Evolutionary conservation across 2,329 filamentous ascomycete genomes (phyloP).

Genomic region (Raffaelea arxii): DNA sequence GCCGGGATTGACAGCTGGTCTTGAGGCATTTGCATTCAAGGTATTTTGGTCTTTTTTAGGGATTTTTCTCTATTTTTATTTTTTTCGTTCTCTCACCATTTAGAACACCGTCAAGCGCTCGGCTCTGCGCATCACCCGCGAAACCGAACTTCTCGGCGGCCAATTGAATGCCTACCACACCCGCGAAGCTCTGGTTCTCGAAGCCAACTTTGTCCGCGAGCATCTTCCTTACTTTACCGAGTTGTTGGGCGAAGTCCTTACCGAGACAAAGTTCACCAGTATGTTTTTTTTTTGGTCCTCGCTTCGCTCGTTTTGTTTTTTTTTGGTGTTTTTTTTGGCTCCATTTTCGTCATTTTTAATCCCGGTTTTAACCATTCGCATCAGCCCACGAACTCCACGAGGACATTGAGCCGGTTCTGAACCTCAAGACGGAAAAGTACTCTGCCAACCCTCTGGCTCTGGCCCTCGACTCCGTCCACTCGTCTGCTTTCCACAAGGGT

Average conservation of each 20-base stretch:
- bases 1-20: slow-evolving; percentile 79
- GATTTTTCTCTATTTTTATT: slow-evolving; percentile 17
- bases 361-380: slow-evolving; percentile 11
- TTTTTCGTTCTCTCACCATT: slow-evolving; percentile 24
- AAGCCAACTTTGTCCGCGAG: slow-evolving; percentile 89
- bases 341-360: slow-evolving; percentile 1
- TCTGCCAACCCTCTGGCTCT: slow-evolving; percentile 53
- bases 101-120: slow-evolving; percentile 83
- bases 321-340: background rate
- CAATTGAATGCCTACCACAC: slow-evolving; percentile 82
- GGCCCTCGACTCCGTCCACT: slow-evolving; percentile 78
- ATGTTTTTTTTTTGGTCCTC: no score
- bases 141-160: slow-evolving; percentile 89
- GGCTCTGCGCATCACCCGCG: slow-evolving; percentile 84
- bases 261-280: slow-evolving; percentile 78
- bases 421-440: slow-evolving; percentile 66
- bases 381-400: slow-evolving; percentile 84
- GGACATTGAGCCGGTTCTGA: slow-evolving; percentile 69
- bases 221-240: slow-evolving; percentile 97
- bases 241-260: slow-evolving; percentile 84
- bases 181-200: slow-evolving; percentile 83
- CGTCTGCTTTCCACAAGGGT: slow-evolving; percentile 84
- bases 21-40: slow-evolving; percentile 98
- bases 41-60: no score
- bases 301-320: no score